phyloP scores from a whole-genome alignment of 495 filamentous ascomycete species.

The Immersiella caudata region DNA sequence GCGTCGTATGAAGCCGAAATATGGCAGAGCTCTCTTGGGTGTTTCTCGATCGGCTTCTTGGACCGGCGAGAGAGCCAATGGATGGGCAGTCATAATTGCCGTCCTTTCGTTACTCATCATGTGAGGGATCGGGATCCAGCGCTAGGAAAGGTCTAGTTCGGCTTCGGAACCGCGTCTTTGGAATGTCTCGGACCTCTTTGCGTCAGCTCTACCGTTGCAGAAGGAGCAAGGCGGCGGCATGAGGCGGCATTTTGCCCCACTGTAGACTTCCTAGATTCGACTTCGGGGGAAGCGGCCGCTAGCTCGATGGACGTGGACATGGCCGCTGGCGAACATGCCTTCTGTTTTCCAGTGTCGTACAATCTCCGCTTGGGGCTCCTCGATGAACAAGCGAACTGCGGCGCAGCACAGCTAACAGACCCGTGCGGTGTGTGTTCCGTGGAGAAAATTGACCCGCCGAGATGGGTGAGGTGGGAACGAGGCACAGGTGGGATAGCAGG shows the following conservation, averaged over 20 bases:
- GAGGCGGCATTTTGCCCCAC: background rate
- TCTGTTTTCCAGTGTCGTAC: background rate
- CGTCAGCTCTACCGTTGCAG: background rate
- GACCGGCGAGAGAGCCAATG: background rate
- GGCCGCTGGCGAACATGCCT: background rate
- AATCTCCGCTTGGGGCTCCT: background rate
- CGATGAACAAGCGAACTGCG: background rate
- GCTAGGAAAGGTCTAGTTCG: too few relatives aligned
- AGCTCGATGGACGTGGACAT: background rate
- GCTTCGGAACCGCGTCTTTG: too few relatives aligned
- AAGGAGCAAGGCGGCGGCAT: background rate
- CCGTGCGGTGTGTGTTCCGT: background rate
- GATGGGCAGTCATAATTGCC: background rate
- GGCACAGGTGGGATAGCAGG: background rate
- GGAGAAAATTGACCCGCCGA: background rate
- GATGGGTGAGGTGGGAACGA: background rate
- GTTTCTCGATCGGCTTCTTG: background rate
- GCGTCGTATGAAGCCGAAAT: background rate
- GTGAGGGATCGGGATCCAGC: background rate
- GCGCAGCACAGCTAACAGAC: background rate
- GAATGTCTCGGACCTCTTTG: background rate
- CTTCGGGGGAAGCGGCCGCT: too few relatives aligned
- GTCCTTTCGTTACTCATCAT: background rate
- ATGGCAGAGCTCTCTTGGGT: background rate
- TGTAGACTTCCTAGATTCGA: background rate